Percentiles rank a stretch among this genome's conserved stretches.
Evolutionary conservation across 2,329 filamentous ascomycete species (phyloP).

Genomic region (Rutstroemia sp.): DNA sequence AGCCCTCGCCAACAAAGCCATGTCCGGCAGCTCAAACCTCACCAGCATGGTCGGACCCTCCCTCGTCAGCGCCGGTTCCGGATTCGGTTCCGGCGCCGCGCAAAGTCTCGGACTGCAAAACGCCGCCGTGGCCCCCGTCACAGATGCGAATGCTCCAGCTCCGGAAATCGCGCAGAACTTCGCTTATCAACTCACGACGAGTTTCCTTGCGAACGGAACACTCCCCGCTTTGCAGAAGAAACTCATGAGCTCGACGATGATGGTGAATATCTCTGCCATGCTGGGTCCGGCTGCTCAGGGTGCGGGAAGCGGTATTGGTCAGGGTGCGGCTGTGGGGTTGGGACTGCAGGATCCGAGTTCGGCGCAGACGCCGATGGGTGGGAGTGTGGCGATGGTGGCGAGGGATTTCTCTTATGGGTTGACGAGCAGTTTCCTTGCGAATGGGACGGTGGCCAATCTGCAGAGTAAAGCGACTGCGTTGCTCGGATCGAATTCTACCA

Average conservation of each 20-base stretch:
- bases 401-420: slow-evolving; percentile 1
- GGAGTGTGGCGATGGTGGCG: not conserved
- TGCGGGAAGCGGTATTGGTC: slow-evolving; percentile 5
- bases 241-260: slow-evolving; percentile 1
- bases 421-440: slow-evolving; percentile 5
- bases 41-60: not conserved
- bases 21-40: not conserved
- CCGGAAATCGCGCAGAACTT: slow-evolving; percentile 5
- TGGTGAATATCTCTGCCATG: not conserved
- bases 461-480: not conserved
- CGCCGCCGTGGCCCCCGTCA: not conserved
- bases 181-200: slow-evolving; percentile 1
- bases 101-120: not conserved
- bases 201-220: slow-evolving; percentile 2
- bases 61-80: not conserved
- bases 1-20: not conserved
- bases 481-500: not conserved
- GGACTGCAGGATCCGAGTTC: slow-evolving; percentile 1
- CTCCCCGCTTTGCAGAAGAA: not conserved
- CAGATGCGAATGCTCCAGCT: not conserved
- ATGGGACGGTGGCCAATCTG: slow-evolving; percentile 1
- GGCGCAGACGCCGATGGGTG: slow-evolving; percentile 1
- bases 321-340: slow-evolving; percentile 1
- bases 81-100: slow-evolving; percentile 3
- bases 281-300: not conserved